Percentiles rank a stretch among this genome's conserved stretches.
These are phyloP conservation scores for Theileria parva DNA, from an alignment of 169 alveolate species.

Conservation along the genomic window DNA sequence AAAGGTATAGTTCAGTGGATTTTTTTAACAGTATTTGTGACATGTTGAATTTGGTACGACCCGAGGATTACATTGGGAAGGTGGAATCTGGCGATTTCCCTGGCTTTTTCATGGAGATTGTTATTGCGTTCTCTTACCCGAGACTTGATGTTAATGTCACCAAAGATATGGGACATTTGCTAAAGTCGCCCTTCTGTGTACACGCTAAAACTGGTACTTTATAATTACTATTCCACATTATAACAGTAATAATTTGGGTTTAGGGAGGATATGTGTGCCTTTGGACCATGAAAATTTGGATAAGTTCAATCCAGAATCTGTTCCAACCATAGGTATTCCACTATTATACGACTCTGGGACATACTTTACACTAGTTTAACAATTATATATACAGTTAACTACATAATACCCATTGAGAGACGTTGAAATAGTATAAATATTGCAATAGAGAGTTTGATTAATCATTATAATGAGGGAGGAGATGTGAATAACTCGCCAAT, in stretches of 20 bases:
- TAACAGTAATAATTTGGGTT: not conserved
- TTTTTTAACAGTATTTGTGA: conserved; percentile 48
- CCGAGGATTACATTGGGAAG: conserved; percentile 26
- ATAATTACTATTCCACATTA: not conserved
- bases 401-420: not conserved
- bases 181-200: conserved; percentile 89
- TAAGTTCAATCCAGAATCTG: conserved; percentile 77
- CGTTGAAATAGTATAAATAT: not conserved
- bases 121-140: conserved; percentile 64
- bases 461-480: conserved; percentile 25
- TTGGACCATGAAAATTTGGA: conserved; percentile 66
- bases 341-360: not conserved
- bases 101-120: conserved; percentile 55
- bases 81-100: conserved; percentile 35
- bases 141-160: conserved; percentile 66
- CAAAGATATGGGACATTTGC: conserved; percentile 86
- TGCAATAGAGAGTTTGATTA: not conserved
- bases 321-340: conserved; percentile 78
- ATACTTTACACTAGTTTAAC: not conserved
- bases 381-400: not conserved
- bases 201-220: conserved; percentile 87
- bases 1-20: conserved; percentile 24
- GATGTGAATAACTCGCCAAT: conserved; percentile 53
- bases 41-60: conserved; percentile 26
- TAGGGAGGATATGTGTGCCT: conserved; percentile 84